A percentile compares a stretch with the other conserved stretches of the same genome.
These are phyloP conservation scores for Colletotrichum orbiculare DNA, from an alignment of 2,329 filamentous ascomycete species.

Conservation along the genomic window DNA sequence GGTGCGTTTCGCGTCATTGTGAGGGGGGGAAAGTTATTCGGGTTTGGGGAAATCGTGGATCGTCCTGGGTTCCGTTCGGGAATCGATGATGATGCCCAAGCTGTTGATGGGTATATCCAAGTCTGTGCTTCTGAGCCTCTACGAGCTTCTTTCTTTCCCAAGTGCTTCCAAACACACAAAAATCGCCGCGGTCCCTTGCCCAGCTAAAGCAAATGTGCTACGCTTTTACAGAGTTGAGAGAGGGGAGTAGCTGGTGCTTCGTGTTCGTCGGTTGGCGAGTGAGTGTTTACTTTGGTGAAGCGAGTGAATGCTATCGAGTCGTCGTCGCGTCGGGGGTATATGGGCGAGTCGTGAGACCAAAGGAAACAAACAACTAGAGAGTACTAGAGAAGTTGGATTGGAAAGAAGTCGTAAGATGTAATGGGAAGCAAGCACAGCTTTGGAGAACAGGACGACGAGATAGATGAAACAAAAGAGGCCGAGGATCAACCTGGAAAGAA, in stretches of 20 bases:
- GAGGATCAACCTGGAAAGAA: constrained; percentile 71
- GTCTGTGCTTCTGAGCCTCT: constrained; percentile 36
- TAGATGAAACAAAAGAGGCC: constrained; percentile 54
- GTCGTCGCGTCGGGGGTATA: constrained; percentile 36
- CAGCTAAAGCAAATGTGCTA: constrained; percentile 20
- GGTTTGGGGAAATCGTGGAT: constrained; percentile 19
- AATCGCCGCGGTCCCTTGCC: constrained; percentile 23
- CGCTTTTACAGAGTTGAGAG: constrained; percentile 27
- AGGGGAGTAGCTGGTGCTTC: constrained; percentile 6
- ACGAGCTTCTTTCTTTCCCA: constrained; percentile 36
- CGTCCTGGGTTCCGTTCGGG: constrained; percentile 26
- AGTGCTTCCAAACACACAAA: constrained; percentile 10
- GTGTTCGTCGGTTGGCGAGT: constrained; percentile 25
- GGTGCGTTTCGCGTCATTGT: constrained; percentile 48
- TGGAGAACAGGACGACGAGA: constrained; percentile 20
- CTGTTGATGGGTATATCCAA: constrained; percentile 33
- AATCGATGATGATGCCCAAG: constrained; percentile 19
- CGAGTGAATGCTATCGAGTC: constrained; percentile 24
- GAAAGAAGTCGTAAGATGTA: constrained; percentile 24
- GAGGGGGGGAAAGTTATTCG: neutral
- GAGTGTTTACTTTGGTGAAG: constrained; percentile 24
- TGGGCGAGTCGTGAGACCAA: constrained; percentile 35
- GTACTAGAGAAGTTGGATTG: constrained; percentile 24
- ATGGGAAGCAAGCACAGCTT: constrained; percentile 37
- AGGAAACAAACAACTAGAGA: constrained; percentile 25